These are phyloP conservation scores for Aciculosporium take DNA, from an alignment of 2,329 filamentous ascomycete genomes.

Conservation along the genomic window DNA sequence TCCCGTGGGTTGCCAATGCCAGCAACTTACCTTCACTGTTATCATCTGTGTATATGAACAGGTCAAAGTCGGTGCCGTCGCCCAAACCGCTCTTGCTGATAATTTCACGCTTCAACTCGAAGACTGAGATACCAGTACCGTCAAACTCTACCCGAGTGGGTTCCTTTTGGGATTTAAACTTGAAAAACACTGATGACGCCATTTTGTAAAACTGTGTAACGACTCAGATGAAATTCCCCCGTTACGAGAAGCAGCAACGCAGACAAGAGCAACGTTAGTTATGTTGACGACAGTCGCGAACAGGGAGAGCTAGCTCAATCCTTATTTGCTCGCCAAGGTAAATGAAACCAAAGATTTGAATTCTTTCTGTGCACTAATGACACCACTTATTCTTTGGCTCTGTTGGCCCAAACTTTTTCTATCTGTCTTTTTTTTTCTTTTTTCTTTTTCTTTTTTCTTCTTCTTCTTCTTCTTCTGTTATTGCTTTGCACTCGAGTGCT, in stretches of 20 bases:
- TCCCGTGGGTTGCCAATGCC: no score
- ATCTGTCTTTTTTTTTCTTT: conserved; percentile 6
- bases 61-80: conserved; percentile 91
- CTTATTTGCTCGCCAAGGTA: not conserved
- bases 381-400: conserved; percentile 4
- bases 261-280: conserved; percentile 8
- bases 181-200: conserved; percentile 98
- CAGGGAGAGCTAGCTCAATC: not conserved
- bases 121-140: conserved; percentile 93
- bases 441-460: conserved; percentile 14
- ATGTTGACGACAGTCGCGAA: conserved; percentile 6
- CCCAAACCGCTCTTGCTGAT: conserved; percentile 87
- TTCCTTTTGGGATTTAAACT: conserved; percentile 98
- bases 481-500: conserved; percentile 23
- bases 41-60: conserved; percentile 88
- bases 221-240: conserved; percentile 9
- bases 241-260: conserved; percentile 14
- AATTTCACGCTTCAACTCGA: conserved; percentile 97
- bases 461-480: conserved; percentile 15
- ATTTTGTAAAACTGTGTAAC: conserved; percentile 37
- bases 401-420: not conserved
- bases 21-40: conserved; percentile 75
- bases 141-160: conserved; percentile 91
- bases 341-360: conserved; percentile 5
- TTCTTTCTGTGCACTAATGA: conserved; percentile 6